Conservation (phyloP, 371 early-diverging fungal genomes). For the Fennellomyces sp. region DNA sequence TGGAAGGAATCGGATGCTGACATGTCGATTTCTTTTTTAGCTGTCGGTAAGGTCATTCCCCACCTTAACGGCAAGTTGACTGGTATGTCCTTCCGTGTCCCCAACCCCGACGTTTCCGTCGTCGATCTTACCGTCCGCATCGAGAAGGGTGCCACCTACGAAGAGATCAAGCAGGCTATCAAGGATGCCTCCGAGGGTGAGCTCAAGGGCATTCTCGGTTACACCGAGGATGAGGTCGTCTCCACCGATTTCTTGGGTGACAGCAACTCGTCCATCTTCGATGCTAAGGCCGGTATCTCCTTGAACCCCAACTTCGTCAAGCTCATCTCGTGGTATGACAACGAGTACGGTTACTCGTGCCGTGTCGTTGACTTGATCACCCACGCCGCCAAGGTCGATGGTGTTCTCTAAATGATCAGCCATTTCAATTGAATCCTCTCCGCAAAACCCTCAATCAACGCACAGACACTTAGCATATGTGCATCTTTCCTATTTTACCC, state of each 20-base stretch:
- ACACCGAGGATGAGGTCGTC: constrained; percentile 98
- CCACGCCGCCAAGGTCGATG: constrained; percentile 73
- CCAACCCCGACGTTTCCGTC: constrained; percentile 97
- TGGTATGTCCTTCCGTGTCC: constrained; percentile 99
- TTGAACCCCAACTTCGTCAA: constrained; percentile 98
- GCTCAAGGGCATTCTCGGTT: constrained; percentile 94
- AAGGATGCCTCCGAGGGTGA: constrained; percentile 81
- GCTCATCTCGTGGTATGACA: constrained; percentile 97
- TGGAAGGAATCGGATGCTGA: not conserved
- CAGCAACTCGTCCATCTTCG: constrained; percentile 92
- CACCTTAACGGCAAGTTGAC: constrained; percentile 96
- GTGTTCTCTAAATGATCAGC: constrained; percentile 14
- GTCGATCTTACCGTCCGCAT: constrained; percentile 97
- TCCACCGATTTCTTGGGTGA: constrained; percentile 97
- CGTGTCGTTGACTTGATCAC: constrained; percentile 90
- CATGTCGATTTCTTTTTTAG: constrained; percentile 28
- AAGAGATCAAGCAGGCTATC: constrained; percentile 85
- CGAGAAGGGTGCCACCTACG: constrained; percentile 88
- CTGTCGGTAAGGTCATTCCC: constrained; percentile 99
- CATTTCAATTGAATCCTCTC: not conserved
- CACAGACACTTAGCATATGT: not conserved
- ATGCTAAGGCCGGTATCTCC: constrained; percentile 97
- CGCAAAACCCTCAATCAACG: constrained; percentile 2
- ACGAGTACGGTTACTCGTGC: constrained; percentile 94
- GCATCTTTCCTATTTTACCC: not conserved